A percentile compares a stretch with the other conserved stretches of the same genome.
Evolutionary conservation across 148 eudicot genomes (phyloP).

Genomic region (Linanthus parryae): DNA sequence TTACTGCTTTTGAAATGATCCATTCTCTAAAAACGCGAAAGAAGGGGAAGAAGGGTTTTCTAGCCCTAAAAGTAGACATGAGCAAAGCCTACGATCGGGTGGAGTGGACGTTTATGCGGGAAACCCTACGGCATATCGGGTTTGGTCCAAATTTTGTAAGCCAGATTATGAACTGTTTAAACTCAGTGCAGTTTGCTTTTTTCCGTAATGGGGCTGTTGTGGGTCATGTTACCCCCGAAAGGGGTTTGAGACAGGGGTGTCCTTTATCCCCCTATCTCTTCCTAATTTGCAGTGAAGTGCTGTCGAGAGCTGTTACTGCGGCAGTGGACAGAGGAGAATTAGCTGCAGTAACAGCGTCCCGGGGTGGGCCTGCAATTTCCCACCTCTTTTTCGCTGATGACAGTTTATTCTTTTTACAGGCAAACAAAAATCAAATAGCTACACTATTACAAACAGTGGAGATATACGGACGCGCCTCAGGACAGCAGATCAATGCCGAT

Average conservation of each 20-base stretch:
- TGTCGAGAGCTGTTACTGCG: background rate
- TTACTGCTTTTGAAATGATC: background rate
- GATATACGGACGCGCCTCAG: too few species aligned
- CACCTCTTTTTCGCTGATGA: background rate
- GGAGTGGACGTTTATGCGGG: background rate
- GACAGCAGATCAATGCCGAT: too few species aligned
- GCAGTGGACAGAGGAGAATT: background rate
- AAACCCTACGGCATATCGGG: background rate
- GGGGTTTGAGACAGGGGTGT: background rate
- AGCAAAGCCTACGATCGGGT: background rate
- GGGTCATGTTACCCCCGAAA: background rate
- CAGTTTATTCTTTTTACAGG: background rate
- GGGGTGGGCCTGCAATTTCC: background rate
- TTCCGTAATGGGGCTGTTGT: background rate
- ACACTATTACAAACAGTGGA: too few species aligned
- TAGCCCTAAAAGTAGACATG: background rate
- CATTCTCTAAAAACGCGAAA: background rate
- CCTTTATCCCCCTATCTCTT: slow-evolving; percentile 3
- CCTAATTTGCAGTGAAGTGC: background rate
- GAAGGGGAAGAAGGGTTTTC: background rate
- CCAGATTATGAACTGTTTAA: background rate
- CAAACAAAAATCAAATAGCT: too few species aligned
- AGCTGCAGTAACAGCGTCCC: background rate
- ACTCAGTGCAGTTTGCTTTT: background rate
- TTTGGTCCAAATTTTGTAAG: background rate